These are phyloP conservation scores for Scenedesmus sp. DNA, from an alignment of 163 green algal species.

Conservation along the genomic window DNA sequence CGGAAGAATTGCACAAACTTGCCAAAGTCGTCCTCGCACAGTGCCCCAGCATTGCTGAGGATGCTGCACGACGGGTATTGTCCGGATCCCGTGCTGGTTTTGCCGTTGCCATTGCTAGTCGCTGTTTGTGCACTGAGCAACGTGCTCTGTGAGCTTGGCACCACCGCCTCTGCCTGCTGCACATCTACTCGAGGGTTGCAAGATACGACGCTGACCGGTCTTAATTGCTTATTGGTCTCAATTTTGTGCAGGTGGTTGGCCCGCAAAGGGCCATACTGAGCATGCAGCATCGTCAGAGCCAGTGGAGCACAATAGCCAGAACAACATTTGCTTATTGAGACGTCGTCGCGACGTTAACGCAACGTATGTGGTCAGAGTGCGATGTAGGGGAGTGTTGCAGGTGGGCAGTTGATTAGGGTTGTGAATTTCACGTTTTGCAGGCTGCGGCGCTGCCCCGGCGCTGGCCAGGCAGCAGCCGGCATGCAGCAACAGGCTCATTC, in stretches of 20 bases:
- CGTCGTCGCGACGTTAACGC: background rate
- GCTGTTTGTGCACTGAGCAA: conserved; percentile 6
- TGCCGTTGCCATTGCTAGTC: background rate
- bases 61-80: conserved; percentile 10
- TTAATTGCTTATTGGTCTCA: background rate
- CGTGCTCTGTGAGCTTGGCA: background rate
- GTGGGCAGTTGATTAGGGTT: background rate
- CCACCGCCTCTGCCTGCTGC: conserved; percentile 1
- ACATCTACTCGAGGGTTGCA: background rate
- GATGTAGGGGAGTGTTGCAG: background rate
- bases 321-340: background rate
- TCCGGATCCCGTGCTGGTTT: background rate
- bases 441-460: background rate
- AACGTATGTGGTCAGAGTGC: background rate
- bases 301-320: background rate
- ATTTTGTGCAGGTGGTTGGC: background rate
- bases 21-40: conserved; percentile 62
- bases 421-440: background rate
- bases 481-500: no score
- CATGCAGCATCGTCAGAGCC: background rate
- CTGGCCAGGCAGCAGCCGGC: no score
- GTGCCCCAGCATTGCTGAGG: conserved; percentile 45
- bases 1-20: conserved; percentile 94
- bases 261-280: background rate
- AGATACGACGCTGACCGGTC: background rate